These are phyloP conservation scores for Murraya koenigii DNA, from an alignment of 345 rosid genomes.

Conservation along the genomic window DNA sequence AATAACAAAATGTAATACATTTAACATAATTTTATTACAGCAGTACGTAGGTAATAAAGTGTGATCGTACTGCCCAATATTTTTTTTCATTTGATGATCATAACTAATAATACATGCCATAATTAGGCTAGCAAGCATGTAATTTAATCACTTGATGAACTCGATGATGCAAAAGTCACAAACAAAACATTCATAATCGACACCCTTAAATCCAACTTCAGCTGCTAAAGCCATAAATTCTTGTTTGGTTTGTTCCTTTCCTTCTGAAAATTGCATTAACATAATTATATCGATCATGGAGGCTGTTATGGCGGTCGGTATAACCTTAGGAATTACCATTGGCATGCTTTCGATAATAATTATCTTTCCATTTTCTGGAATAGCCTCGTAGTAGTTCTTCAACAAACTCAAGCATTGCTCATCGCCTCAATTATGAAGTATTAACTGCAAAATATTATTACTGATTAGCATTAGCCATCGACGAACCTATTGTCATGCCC, in stretches of 20 bases:
- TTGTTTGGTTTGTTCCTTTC: slow-evolving; percentile 17
- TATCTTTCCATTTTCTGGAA: slow-evolving; percentile 49
- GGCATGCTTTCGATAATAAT: slow-evolving; percentile 39
- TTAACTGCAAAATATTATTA: too few species aligned
- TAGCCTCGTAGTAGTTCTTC: slow-evolving; percentile 42
- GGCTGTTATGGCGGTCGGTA: slow-evolving; percentile 5
- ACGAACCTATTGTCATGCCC: too few species aligned
- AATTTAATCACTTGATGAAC: slow-evolving; percentile 18
- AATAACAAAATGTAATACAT: too few species aligned
- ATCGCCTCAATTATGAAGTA: slow-evolving; percentile 52
- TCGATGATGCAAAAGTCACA: slow-evolving; percentile 25
- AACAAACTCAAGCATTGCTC: slow-evolving; percentile 41
- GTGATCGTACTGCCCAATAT: neutral
- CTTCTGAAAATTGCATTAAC: slow-evolving; percentile 22
- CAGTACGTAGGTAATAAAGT: too few species aligned
- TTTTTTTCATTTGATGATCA: too few species aligned
- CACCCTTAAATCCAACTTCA: slow-evolving; percentile 16
- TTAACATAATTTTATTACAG: neutral
- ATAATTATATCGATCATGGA: slow-evolving; percentile 15
- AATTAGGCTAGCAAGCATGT: neutral
- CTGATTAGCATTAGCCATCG: too few species aligned
- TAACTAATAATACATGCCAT: too few species aligned
- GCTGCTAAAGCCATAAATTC: slow-evolving; percentile 20
- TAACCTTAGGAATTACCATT: slow-evolving; percentile 28
- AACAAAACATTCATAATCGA: slow-evolving; percentile 3